Evolutionary conservation across 768 basidiomycete species (phyloP).

Genomic region (Macrocybe gigantea): DNA sequence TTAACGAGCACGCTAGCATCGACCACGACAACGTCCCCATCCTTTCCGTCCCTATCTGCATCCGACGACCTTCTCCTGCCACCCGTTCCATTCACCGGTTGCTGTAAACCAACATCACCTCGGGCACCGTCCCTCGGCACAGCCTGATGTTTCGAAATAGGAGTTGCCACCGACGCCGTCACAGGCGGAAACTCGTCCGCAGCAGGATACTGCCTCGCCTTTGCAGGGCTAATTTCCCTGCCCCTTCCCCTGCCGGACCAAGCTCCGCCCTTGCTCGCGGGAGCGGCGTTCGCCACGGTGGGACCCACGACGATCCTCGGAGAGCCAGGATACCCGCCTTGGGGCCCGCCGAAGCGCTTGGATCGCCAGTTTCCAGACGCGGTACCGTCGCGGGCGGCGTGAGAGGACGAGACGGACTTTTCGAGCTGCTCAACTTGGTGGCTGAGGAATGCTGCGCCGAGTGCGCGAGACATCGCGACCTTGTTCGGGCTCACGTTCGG

Average conservation of each 20-base stretch:
- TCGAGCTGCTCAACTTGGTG: conserved; percentile 89
- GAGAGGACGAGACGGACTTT: conserved; percentile 46
- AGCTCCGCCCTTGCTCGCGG: conserved; percentile 19
- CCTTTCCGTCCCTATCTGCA: conserved; percentile 37
- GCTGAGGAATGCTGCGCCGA: conserved; percentile 81
- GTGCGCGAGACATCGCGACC: conserved; percentile 79
- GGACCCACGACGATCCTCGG: conserved; percentile 1
- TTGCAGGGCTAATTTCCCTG: conserved; percentile 14
- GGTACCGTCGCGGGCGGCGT: conserved; percentile 25
- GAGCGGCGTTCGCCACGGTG: conserved; percentile 10
- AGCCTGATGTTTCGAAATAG: not conserved
- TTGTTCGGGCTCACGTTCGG: conserved; percentile 40
- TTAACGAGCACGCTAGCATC: conserved; percentile 82
- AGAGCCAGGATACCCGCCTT: too few species aligned
- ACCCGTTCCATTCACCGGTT: conserved; percentile 8
- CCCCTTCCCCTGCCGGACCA: conserved; percentile 16
- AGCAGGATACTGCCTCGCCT: conserved; percentile 8
- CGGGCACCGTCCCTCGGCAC: conserved; percentile 3
- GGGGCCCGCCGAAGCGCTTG: conserved; percentile 16
- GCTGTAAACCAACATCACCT: conserved; percentile 5
- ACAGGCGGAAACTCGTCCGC: not conserved
- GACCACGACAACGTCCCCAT: conserved; percentile 71
- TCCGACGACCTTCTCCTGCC: conserved; percentile 24
- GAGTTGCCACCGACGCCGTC: not conserved
- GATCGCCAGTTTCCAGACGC: conserved; percentile 61